These are phyloP conservation scores for Barnettozyma sucrosica DNA, from an alignment of 805 yeast genomes.

Conservation along the genomic window DNA sequence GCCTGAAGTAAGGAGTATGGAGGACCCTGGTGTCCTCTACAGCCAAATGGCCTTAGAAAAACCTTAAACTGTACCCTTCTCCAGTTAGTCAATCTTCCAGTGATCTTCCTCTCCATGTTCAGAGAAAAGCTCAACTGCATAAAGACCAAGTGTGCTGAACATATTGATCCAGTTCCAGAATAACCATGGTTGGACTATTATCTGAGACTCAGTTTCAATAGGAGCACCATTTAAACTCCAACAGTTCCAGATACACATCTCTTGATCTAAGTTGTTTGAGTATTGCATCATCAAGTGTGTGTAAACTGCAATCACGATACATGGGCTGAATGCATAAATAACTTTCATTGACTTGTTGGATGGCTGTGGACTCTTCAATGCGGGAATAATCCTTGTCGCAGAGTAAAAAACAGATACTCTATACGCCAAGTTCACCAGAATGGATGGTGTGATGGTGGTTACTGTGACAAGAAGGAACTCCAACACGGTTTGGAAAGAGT, in stretches of 20 bases:
- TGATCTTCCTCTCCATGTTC: conserved; percentile 23
- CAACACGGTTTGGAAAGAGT: conserved; percentile 28
- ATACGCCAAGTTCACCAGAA: conserved; percentile 74
- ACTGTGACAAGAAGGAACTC: conserved; percentile 42
- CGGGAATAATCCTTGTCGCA: conserved; percentile 91
- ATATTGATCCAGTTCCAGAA: conserved; percentile 98
- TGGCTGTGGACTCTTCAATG: conserved; percentile 38
- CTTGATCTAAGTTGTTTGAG: conserved; percentile 64
- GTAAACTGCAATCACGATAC: conserved; percentile 90
- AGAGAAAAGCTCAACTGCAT: conserved; percentile 65
- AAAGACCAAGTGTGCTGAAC: conserved; percentile 70
- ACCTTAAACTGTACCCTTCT: background rate
- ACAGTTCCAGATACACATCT: conserved; percentile 55
- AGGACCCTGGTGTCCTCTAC: no score
- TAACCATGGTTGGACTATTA: conserved; percentile 69
- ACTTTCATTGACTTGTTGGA: conserved; percentile 37
- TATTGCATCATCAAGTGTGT: conserved; percentile 85
- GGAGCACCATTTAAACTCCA: conserved; percentile 27
- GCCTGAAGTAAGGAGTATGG: no score
- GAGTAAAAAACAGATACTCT: conserved; percentile 83
- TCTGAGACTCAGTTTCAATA: conserved; percentile 11
- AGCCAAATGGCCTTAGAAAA: no score
- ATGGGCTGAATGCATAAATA: conserved; percentile 86
- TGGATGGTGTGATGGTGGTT: conserved; percentile 67
- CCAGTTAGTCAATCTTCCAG: conserved; percentile 21